A percentile compares a stretch with the other conserved stretches of the same genome.
phyloP scores from a whole-genome alignment of 495 filamentous ascomycete species.

The Entonaema liquescens region DNA sequence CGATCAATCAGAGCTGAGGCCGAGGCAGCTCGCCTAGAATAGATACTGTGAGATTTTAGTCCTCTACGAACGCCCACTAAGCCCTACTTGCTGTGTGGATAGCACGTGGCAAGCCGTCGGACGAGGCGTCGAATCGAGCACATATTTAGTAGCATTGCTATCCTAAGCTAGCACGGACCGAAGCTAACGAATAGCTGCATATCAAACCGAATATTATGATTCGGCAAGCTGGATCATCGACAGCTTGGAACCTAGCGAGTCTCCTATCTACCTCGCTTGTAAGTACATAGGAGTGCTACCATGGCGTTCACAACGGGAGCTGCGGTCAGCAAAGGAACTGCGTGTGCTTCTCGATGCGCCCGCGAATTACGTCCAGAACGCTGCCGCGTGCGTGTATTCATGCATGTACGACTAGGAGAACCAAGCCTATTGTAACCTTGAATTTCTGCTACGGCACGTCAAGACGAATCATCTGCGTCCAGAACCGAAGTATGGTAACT shows the following conservation, averaged over 20 bases:
- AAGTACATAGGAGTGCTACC: slow-evolving; percentile 11
- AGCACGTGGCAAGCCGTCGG: slow-evolving; percentile 12
- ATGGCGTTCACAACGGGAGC: slow-evolving; percentile 5
- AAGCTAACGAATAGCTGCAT: slow-evolving; percentile 20
- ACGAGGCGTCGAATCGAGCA: slow-evolving; percentile 19
- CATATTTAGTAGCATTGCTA: slow-evolving; percentile 9
- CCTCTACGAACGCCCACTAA: not conserved
- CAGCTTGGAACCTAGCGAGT: not conserved
- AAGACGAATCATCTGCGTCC: slow-evolving; percentile 4
- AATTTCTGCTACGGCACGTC: slow-evolving; percentile 18
- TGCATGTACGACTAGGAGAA: slow-evolving; percentile 29
- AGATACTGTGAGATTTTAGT: slow-evolving; percentile 25
- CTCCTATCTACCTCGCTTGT: slow-evolving; percentile 6
- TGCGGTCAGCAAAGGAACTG: slow-evolving; percentile 1
- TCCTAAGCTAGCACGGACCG: slow-evolving; percentile 6
- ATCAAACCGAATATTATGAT: slow-evolving; percentile 3
- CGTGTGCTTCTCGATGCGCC: slow-evolving; percentile 19
- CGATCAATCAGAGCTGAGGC: slow-evolving; percentile 24
- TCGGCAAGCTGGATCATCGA: slow-evolving; percentile 1
- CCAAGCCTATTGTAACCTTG: slow-evolving; percentile 19
- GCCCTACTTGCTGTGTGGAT: not conserved
- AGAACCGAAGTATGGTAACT: slow-evolving; percentile 5
- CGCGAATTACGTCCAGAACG: slow-evolving; percentile 26
- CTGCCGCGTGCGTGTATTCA: slow-evolving; percentile 32
- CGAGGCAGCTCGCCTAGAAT: slow-evolving; percentile 10